Conservation (phyloP, 108 stramenopile genomes). For the Skeletonema grethae region DNA sequence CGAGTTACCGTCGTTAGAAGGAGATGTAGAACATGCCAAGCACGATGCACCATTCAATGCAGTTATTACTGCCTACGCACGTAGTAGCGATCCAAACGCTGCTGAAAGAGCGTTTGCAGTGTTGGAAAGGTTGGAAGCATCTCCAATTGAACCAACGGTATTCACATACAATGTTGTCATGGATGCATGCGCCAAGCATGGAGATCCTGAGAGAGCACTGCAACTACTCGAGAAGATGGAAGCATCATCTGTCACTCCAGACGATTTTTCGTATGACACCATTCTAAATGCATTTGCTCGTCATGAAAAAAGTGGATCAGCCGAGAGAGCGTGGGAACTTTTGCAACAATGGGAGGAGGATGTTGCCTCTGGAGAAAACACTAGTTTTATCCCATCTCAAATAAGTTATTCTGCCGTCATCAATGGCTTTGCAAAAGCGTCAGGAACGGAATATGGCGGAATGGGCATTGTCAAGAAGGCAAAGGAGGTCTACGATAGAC, state of each 20-base stretch:
- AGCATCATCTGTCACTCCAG: conserved; percentile 12
- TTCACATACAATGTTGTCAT: conserved; percentile 49
- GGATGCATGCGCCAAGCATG: conserved; percentile 53
- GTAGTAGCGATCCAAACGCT: conserved; percentile 27
- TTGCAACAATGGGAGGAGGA: conserved; percentile 22
- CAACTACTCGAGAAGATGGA: conserved; percentile 41
- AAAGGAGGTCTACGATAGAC: conserved; percentile 29
- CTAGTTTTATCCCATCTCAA: conserved; percentile 20
- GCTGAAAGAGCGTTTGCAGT: conserved; percentile 48
- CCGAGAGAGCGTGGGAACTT: conserved; percentile 41
- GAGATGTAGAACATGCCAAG: conserved; percentile 35
- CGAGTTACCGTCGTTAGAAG: conserved; percentile 27
- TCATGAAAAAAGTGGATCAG: conserved; percentile 23
- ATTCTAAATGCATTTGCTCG: conserved; percentile 44
- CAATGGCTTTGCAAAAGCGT: conserved; percentile 39
- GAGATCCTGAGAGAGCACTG: conserved; percentile 37
- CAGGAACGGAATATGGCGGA: conserved; percentile 31
- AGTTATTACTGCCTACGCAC: conserved; percentile 58
- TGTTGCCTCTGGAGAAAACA: background rate
- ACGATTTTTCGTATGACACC: conserved; percentile 32
- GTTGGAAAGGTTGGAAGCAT: conserved; percentile 38
- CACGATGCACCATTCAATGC: conserved; percentile 60
- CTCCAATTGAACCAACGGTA: conserved; percentile 26
- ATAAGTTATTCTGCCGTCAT: conserved; percentile 48
- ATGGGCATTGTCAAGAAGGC: conserved; percentile 36